phyloP scores from a whole-genome alignment of 2,329 filamentous ascomycete genomes.

The Clarireedia hainanense region DNA sequence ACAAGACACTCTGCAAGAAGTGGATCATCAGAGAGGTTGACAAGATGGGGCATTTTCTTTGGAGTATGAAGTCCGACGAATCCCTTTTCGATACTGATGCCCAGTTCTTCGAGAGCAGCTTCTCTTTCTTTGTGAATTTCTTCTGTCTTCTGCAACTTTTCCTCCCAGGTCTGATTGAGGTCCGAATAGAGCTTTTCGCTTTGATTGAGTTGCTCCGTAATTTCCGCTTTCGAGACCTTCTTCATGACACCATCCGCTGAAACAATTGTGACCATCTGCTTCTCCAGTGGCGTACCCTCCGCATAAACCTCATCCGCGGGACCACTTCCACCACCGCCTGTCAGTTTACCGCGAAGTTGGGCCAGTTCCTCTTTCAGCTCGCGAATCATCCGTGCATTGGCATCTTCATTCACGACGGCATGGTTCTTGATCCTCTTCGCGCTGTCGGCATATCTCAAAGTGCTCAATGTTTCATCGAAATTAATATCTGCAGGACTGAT shows the following conservation, averaged over 20 bases:
- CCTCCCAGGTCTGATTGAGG: constrained; percentile 97
- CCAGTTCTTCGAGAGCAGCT: constrained; percentile 87
- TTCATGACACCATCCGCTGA: constrained; percentile 78
- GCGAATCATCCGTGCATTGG: constrained; percentile 96
- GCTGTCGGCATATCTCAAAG: constrained; percentile 90
- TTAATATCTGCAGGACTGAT: constrained; percentile 99
- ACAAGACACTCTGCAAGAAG: constrained; percentile 91
- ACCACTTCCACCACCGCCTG: constrained; percentile 39
- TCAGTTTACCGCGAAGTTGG: constrained; percentile 78
- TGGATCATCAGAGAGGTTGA: constrained; percentile 93
- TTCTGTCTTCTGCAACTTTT: constrained; percentile 91
- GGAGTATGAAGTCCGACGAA: constrained; percentile 92
- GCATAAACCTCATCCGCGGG: constrained; percentile 77
- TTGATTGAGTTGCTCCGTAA: constrained; percentile 90
- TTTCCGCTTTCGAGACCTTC: constrained; percentile 96
- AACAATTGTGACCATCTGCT: constrained; percentile 94
- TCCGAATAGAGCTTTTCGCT: constrained; percentile 95
- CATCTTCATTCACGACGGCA: constrained; percentile 97
- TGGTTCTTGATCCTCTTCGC: constrained; percentile 99
- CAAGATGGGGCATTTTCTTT: constrained; percentile 98
- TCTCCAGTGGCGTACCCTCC: constrained; percentile 82
- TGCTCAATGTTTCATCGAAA: constrained; percentile 95
- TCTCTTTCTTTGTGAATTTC: constrained; percentile 97
- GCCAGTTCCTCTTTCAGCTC: constrained; percentile 93
- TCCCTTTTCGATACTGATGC: constrained; percentile 98